phyloP scores from a whole-genome alignment of 192 early-diverging fungal species.

The Entophlyctis luteolus region DNA sequence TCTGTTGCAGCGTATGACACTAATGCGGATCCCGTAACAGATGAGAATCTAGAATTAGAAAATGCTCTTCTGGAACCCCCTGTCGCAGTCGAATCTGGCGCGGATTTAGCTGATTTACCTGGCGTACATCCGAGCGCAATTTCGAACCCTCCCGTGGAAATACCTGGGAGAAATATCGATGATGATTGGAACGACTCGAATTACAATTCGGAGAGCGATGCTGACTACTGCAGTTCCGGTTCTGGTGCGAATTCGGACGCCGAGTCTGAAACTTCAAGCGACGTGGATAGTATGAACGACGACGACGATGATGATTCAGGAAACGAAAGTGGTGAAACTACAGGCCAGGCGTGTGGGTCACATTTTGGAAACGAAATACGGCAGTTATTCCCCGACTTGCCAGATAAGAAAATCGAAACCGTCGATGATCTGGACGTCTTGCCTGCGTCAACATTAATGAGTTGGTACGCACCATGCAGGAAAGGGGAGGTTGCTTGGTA shows the following conservation, averaged over 20 bases:
- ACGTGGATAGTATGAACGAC: slow-evolving; percentile 4
- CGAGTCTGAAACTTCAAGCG: slow-evolving; percentile 57
- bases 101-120: neutral
- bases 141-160: too few relatives aligned
- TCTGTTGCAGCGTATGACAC: too few relatives aligned
- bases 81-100: neutral
- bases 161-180: neutral
- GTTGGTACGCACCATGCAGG: neutral
- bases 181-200: slow-evolving; percentile 12
- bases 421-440: neutral
- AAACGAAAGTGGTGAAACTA: neutral
- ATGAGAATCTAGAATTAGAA: neutral
- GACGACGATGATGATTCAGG: slow-evolving; percentile 25
- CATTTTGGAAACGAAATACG: too few relatives aligned
- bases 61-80: neutral
- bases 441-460: neutral
- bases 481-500: slow-evolving; percentile 22
- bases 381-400: slow-evolving; percentile 15
- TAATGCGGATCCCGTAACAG: neutral
- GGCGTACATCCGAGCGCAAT: too few relatives aligned
- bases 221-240: neutral
- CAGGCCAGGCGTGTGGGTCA: too few relatives aligned
- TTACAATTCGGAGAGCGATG: slow-evolving; percentile 10
- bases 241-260: slow-evolving; percentile 49
- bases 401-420: neutral